A percentile compares a stretch with the other conserved stretches of the same genome.
Conservation (phyloP, 306 rosid genomes). For the Vigna nakashimae region DNA sequence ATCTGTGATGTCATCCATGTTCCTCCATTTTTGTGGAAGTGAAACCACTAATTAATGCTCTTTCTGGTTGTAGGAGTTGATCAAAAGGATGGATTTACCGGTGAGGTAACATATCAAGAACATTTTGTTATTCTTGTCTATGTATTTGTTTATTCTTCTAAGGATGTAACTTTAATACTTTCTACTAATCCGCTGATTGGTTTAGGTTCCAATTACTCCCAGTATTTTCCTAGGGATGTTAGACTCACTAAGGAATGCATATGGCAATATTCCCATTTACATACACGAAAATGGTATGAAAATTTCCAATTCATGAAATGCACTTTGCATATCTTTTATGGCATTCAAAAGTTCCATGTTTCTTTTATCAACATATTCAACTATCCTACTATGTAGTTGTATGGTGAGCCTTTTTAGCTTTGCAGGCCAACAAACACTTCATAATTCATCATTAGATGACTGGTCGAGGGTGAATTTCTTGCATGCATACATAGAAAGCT, state of each 20-base stretch:
- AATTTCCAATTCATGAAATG: conserved; percentile 16
- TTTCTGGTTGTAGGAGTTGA: background rate
- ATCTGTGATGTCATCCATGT: background rate
- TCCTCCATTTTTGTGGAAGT: conserved; percentile 10
- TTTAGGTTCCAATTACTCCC: conserved; percentile 49
- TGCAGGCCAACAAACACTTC: conserved; percentile 57
- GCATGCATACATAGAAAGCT: conserved; percentile 49
- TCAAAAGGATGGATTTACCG: background rate
- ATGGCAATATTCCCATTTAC: conserved; percentile 55
- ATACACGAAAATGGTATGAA: conserved; percentile 63
- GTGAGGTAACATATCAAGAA: conserved; percentile 44
- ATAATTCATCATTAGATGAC: conserved; percentile 65
- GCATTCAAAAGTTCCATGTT: background rate
- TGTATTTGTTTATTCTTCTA: background rate
- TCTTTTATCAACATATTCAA: background rate
- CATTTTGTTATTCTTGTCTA: background rate
- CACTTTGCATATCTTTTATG: background rate
- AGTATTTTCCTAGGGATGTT: conserved; percentile 42
- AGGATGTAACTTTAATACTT: background rate
- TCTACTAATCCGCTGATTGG: conserved; percentile 21
- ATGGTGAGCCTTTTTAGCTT: conserved; percentile 3
- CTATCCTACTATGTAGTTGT: background rate
- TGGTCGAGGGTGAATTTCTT: conserved; percentile 59
- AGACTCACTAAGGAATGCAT: conserved; percentile 49
- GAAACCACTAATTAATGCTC: conserved; percentile 9